Conservation (phyloP, 1,139 yeast species). For the Saccharomyces hybrid region DNA sequence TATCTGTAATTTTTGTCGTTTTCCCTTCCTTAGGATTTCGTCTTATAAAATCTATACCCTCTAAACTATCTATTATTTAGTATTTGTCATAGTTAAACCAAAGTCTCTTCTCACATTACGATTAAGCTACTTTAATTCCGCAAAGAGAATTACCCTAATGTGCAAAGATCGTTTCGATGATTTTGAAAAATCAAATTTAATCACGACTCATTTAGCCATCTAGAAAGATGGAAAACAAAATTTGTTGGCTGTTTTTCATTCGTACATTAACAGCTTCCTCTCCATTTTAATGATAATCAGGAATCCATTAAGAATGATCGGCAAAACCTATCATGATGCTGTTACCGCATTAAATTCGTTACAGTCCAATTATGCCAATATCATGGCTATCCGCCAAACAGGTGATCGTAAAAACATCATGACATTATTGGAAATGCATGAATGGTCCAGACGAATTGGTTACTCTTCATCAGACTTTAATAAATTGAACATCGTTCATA, state of each 20-base stretch:
- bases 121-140: background rate
- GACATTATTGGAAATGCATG: constrained; percentile 80
- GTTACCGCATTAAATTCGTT: constrained; percentile 73
- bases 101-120: background rate
- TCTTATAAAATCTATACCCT: background rate
- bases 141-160: background rate
- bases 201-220: background rate
- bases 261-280: background rate
- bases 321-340: constrained; percentile 51
- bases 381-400: constrained; percentile 70
- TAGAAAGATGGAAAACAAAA: background rate
- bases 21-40: background rate
- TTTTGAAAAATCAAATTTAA: background rate
- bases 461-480: constrained; percentile 65
- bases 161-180: background rate
- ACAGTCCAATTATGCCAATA: constrained; percentile 85
- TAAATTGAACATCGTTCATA: constrained; percentile 71
- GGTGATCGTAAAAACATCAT: constrained; percentile 64
- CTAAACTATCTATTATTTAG: background rate
- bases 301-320: constrained; percentile 16
- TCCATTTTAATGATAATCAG: constrained; percentile 14
- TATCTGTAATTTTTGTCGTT: background rate
- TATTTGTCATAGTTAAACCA: background rate
- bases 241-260: background rate
- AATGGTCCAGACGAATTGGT: constrained; percentile 84